These are phyloP conservation scores for Xylariaceae sp. DNA, from an alignment of 2,329 filamentous ascomycete genomes.

Conservation along the genomic window DNA sequence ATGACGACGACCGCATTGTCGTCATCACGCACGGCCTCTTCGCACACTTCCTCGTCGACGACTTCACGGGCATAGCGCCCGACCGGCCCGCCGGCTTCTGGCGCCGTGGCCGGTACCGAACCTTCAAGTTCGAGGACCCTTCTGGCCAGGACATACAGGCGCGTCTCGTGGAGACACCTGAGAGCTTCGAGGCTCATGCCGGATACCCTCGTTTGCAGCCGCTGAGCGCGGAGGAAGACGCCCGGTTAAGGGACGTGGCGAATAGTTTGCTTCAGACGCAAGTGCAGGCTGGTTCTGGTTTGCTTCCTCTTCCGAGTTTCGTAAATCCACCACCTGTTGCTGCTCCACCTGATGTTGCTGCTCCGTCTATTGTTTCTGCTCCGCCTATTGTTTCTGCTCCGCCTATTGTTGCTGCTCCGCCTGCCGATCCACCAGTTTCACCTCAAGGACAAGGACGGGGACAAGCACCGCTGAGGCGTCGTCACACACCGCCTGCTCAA, in stretches of 20 bases:
- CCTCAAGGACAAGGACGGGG: no score
- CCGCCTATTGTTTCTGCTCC: no score
- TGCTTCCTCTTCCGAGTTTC: no score
- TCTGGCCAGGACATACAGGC: background rate
- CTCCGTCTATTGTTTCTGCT: no score
- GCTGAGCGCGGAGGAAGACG: background rate
- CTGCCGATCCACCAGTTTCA: no score
- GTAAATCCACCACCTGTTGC: no score
- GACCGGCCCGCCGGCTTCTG: background rate
- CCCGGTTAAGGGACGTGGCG: background rate
- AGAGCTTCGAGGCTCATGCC: background rate
- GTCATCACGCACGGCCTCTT: slow-evolving; percentile 3
- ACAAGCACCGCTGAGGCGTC: no score
- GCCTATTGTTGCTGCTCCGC: no score
- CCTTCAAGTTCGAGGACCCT: background rate
- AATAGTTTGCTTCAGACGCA: background rate
- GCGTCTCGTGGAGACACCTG: background rate
- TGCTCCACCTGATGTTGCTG: no score
- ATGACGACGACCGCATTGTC: slow-evolving; percentile 2
- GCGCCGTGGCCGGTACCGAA: background rate
- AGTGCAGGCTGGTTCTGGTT: no score
- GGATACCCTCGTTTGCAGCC: background rate
- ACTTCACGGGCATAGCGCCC: background rate
- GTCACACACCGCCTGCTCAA: no score
- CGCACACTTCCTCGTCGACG: background rate